Evolutionary conservation across 2,329 filamentous ascomycete genomes (phyloP), one percentile per base, ranked within the genome.

Genomic region (Stagonosporopsis cucurbitacearum): DNA sequence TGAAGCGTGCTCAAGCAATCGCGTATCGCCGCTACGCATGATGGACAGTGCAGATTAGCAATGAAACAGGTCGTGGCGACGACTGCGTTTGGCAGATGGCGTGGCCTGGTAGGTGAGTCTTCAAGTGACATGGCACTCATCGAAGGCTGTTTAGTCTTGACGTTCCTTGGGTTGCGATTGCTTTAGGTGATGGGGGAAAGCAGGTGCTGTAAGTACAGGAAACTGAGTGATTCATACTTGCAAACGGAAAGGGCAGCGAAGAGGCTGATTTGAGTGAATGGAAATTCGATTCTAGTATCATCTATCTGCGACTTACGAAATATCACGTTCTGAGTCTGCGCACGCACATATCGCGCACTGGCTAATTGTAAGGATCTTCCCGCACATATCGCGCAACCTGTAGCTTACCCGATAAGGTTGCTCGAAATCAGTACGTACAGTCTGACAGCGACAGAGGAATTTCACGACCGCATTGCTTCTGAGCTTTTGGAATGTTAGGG

Each of bases 1-100:
- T 80, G 55, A 71, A 84, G 73, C 6, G 66, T 63, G 32, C 65
- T 79, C 55, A 92, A 76, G 56, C 83, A 80, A 50, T 82, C 78
- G 67, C 86, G 81, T 68, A 92, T 91, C 63, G 82, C 81, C 32
- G 84, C 82, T 45, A 91, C 85, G 72, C 89, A 92, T 57, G 88
- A 89, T 13, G 88, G 86, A 77, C 89, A 92, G 75, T 92, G 89
- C n/a, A 92, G 81, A 73, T 92, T 92, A 59, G 82, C 84, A 64
- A 92, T 79, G 58, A 91, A 81, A 68, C 88, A 86, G 30, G 84
- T 87, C 2, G 85, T 88, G 17, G 65, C 72, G 28, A 67, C 60
- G 51, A 58, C 57, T 36, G 59, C 63, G 50, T 41, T 59, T 40
- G 51, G 57, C 23, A 57, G 52, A 30, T 57, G 45, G 50, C 36